Conservation (phyloP, 1,139 yeast species). For the Hyphopichia wangnamkhiaoensis region DNA sequence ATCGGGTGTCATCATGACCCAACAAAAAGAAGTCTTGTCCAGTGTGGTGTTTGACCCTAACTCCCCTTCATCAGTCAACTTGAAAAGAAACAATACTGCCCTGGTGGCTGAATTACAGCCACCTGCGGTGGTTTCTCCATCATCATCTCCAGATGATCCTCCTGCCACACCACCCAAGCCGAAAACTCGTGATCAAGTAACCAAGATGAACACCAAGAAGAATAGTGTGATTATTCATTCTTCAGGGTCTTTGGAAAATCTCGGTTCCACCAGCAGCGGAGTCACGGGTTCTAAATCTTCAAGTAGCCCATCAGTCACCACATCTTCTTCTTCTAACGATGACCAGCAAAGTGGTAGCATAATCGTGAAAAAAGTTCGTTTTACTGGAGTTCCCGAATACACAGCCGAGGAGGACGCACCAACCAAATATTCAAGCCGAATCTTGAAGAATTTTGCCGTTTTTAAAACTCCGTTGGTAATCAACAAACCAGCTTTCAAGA, state of each 20-base stretch:
- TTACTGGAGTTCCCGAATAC: slow-evolving; percentile 54
- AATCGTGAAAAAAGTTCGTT: slow-evolving; percentile 47
- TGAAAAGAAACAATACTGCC: slow-evolving; percentile 18
- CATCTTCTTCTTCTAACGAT: slow-evolving; percentile 10
- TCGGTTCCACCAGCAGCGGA: neutral
- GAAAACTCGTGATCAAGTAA: slow-evolving; percentile 31
- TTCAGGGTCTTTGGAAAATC: neutral
- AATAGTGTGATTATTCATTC: slow-evolving; percentile 25
- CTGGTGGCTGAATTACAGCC: neutral
- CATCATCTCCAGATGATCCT: slow-evolving; percentile 8
- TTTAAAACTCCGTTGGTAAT: slow-evolving; percentile 28
- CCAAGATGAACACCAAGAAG: slow-evolving; percentile 33
- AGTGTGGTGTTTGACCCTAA: slow-evolving; percentile 46
- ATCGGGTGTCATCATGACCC: slow-evolving; percentile 41
- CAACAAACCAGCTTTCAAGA: slow-evolving; percentile 26
- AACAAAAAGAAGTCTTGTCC: slow-evolving; percentile 36
- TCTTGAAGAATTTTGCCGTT: slow-evolving; percentile 48
- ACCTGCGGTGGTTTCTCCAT: slow-evolving; percentile 3
- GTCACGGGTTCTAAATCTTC: slow-evolving; percentile 6
- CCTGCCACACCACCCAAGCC: slow-evolving; percentile 6
- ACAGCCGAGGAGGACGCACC: slow-evolving; percentile 60
- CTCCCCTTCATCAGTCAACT: slow-evolving; percentile 30
- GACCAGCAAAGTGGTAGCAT: neutral
- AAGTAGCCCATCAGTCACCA: slow-evolving; percentile 3
- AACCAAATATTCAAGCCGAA: slow-evolving; percentile 45